phyloP scores from a whole-genome alignment of 371 early-diverging fungal species.

The Thermomucor indicae-seudaticae region DNA sequence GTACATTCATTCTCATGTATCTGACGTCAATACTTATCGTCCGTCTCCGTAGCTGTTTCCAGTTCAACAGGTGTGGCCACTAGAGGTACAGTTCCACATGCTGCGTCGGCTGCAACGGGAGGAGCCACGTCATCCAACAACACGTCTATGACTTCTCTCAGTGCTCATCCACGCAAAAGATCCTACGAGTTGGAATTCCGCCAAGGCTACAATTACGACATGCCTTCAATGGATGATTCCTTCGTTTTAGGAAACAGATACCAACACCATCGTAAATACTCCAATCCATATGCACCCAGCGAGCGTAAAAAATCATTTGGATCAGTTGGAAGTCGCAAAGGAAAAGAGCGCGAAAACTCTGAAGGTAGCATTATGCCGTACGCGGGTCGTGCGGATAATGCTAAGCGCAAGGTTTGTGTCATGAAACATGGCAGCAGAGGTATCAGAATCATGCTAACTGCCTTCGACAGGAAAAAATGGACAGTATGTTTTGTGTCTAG shows the following conservation, averaged over 20 bases:
- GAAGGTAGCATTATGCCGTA: not conserved
- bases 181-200: conserved; percentile 11
- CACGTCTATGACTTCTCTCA: conserved; percentile 7
- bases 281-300: not conserved
- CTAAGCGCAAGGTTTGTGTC: not conserved
- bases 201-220: conserved; percentile 7
- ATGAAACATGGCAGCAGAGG: not conserved
- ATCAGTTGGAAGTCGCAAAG: conserved; percentile 8
- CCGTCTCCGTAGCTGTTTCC: conserved; percentile 1
- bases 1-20: conserved; percentile 1
- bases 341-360: conserved; percentile 14
- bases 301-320: conserved; percentile 14
- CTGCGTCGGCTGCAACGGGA: conserved; percentile 1
- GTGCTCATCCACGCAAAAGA: conserved; percentile 6
- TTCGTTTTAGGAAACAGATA: not conserved
- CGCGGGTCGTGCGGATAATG: not conserved
- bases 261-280: too few relatives aligned
- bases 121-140: not conserved
- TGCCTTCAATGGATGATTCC: conserved; percentile 9
- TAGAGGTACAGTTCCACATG: not conserved
- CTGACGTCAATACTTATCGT: conserved; percentile 10
- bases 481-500: too few relatives aligned
- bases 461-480: too few relatives aligned
- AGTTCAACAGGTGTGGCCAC: conserved; percentile 1
- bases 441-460: too few relatives aligned